Conservation (phyloP, 176 grass and related monocot genomes). For the Carex parvula region DNA sequence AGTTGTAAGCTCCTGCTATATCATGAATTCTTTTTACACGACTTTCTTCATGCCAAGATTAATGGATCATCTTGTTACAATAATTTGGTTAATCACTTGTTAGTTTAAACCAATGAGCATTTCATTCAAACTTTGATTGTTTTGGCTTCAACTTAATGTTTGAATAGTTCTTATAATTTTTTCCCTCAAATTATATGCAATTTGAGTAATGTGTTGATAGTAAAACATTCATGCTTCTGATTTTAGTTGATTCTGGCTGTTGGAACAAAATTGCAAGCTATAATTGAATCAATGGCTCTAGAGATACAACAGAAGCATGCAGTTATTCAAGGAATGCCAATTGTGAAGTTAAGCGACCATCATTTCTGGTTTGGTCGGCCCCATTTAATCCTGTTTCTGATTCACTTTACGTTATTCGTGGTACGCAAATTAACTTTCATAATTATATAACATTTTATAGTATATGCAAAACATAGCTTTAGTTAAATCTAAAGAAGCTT, state of each 20-base stretch:
- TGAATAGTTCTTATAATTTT: not conserved
- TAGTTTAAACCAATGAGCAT: too few relatives aligned
- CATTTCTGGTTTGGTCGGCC: constrained; percentile 88
- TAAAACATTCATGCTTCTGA: not conserved
- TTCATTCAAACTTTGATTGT: not conserved
- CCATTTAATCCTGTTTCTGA: constrained; percentile 62
- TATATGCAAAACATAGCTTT: not conserved
- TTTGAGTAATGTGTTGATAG: not conserved
- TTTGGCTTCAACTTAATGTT: not conserved
- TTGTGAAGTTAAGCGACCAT: constrained; percentile 72
- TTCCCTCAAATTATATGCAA: not conserved
- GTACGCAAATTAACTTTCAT: constrained; percentile 23
- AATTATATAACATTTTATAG: not conserved
- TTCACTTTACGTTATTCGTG: constrained; percentile 82
- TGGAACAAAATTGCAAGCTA: constrained; percentile 87
- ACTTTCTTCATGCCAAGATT: not conserved
- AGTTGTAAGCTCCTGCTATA: constrained; percentile 51
- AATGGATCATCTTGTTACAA: not conserved
- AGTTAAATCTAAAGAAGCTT: constrained; percentile 5
- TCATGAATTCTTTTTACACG: not conserved
- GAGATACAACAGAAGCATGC: constrained; percentile 72
- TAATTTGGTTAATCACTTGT: not conserved
- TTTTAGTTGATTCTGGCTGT: constrained; percentile 73
- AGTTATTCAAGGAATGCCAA: constrained; percentile 86
- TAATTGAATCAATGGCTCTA: constrained; percentile 77